phyloP scores from a whole-genome alignment of 805 yeast genomes.

The Myxozyma neglecta region DNA sequence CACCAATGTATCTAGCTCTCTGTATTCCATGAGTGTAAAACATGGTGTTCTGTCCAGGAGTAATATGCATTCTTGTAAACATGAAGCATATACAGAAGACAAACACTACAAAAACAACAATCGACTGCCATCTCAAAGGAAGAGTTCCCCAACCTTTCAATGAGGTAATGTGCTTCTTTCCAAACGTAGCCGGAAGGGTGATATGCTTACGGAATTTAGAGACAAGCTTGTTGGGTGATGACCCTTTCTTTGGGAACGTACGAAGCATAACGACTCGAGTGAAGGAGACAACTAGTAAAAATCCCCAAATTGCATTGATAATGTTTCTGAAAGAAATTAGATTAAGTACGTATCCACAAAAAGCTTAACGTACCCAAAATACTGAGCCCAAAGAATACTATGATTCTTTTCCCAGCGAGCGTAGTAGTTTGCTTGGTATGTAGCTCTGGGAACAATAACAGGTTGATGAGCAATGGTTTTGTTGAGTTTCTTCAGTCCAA shows the following conservation, averaged over 20 bases:
- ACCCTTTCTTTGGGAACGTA: constrained; percentile 12
- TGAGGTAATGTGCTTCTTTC: constrained; percentile 35
- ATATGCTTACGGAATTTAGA: constrained; percentile 31
- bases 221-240: constrained; percentile 3
- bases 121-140: constrained; percentile 46
- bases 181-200: constrained; percentile 38
- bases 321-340: constrained; percentile 5
- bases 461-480: constrained; percentile 10
- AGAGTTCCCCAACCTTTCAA: constrained; percentile 24
- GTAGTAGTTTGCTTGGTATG: background rate
- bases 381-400: constrained; percentile 9
- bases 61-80: constrained; percentile 25
- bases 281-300: constrained; percentile 11
- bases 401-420: constrained; percentile 14
- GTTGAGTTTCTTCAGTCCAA: background rate
- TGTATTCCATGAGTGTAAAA: constrained; percentile 1
- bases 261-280: background rate
- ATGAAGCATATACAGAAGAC: constrained; percentile 39
- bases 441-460: constrained; percentile 1
- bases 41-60: background rate
- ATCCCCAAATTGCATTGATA: constrained; percentile 23
- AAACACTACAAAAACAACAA: constrained; percentile 42
- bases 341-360: too few relatives aligned
- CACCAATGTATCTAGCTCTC: constrained; percentile 11
- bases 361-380: constrained; percentile 14